Percentiles rank a stretch among this genome's conserved stretches.
Conservation (phyloP, 2,329 filamentous ascomycete genomes). For the Paraphoma sp. region DNA sequence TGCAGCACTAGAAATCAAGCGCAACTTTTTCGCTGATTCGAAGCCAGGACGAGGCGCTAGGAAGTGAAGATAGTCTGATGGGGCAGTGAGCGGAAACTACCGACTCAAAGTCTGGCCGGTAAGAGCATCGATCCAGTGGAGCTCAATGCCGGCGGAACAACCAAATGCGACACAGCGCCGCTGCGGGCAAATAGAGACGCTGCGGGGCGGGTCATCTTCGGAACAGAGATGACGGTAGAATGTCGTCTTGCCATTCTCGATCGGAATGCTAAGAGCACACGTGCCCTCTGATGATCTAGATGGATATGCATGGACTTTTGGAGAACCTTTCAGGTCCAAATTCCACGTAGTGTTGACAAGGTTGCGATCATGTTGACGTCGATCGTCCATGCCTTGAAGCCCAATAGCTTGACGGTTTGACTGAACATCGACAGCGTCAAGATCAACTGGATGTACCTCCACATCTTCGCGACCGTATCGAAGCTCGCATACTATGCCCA, state of each 20-base stretch:
- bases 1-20: conserved; percentile 68
- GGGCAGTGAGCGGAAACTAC: conserved; percentile 63
- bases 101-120: conserved; percentile 59
- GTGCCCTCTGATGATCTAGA: neutral
- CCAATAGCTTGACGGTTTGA: conserved; percentile 28
- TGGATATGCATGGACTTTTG: neutral
- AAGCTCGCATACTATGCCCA: conserved; percentile 66
- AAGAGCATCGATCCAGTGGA: conserved; percentile 64
- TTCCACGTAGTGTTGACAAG: conserved; percentile 42
- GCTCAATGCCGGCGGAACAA: conserved; percentile 66
- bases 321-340: conserved; percentile 23
- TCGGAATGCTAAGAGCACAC: conserved; percentile 23
- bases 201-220: conserved; percentile 68
- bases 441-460: conserved; percentile 11
- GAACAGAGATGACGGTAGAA: conserved; percentile 64
- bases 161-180: conserved; percentile 71
- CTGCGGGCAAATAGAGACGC: conserved; percentile 70
- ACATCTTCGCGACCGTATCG: conserved; percentile 9
- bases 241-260: conserved; percentile 44
- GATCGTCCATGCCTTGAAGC: conserved; percentile 30
- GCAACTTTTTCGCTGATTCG: conserved; percentile 63
- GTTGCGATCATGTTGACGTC: conserved; percentile 26
- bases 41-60: conserved; percentile 60
- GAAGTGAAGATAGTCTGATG: conserved; percentile 66
- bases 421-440: conserved; percentile 36